Conservation (phyloP, 495 filamentous ascomycete species). For the Xylaria grammica region DNA sequence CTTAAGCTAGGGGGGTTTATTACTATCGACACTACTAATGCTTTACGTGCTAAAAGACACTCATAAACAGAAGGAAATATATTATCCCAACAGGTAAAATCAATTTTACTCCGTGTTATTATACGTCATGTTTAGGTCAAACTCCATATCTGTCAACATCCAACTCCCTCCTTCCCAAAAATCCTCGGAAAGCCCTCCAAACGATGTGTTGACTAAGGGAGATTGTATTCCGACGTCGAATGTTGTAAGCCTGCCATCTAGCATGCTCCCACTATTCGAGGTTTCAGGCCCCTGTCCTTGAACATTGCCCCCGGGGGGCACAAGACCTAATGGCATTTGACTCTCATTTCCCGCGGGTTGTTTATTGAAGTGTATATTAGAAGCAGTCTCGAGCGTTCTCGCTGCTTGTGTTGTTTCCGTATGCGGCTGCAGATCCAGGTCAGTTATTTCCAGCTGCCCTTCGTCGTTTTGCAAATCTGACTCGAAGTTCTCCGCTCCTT, state of each 20-base stretch:
- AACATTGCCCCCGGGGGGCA: not conserved
- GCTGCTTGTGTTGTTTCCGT: not conserved
- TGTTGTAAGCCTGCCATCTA: not conserved
- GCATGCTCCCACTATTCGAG: not conserved
- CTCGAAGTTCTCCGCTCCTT: not conserved
- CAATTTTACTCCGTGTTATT: not conserved
- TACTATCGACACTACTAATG: too few species aligned
- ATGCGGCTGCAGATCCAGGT: not conserved
- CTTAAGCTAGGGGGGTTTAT: too few species aligned
- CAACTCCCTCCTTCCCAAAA: conserved; percentile 5
- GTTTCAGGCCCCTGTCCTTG: not conserved
- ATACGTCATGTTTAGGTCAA: conserved; percentile 7
- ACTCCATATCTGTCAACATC: conserved; percentile 10
- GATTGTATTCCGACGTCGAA: not conserved
- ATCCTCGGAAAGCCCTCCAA: not conserved
- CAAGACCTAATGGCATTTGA: not conserved
- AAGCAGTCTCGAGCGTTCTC: too few species aligned
- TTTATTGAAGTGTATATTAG: not conserved
- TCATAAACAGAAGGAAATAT: too few species aligned
- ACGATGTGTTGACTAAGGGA: not conserved
- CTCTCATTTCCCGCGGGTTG: not conserved
- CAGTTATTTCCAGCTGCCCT: not conserved
- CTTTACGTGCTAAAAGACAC: too few species aligned
- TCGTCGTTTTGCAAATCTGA: not conserved
- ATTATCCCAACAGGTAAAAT: too few species aligned